Percentiles rank a stretch among this genome's conserved stretches.
Evolutionary conservation across 106 monocot species (phyloP).

Genomic region (Dioscorea zingiberensis): DNA sequence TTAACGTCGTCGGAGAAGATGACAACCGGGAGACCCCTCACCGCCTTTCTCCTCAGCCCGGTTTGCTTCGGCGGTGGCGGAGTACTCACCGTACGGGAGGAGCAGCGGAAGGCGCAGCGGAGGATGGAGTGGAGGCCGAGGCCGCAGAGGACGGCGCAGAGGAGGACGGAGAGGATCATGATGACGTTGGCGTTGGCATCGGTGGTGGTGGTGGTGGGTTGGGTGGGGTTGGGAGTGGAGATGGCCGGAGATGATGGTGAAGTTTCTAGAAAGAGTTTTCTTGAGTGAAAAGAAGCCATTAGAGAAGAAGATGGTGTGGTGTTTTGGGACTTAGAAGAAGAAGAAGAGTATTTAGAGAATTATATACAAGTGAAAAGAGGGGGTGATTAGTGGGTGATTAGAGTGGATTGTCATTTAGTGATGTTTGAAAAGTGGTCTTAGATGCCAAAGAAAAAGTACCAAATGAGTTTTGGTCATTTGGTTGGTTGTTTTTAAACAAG

Average conservation of each 20-base stretch:
- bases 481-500: too few species aligned
- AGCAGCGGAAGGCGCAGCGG: constrained; percentile 20
- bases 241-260: neutral
- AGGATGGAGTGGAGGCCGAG: constrained; percentile 20
- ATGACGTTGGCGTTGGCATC: constrained; percentile 26
- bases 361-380: too few species aligned
- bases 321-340: too few species aligned
- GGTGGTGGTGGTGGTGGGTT: neutral
- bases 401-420: too few species aligned
- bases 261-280: too few species aligned
- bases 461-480: too few species aligned
- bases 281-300: too few species aligned
- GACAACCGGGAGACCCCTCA: constrained; percentile 3
- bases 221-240: neutral
- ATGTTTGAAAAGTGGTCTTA: too few species aligned
- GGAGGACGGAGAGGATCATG: constrained; percentile 33
- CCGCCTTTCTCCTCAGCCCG: constrained; percentile 6
- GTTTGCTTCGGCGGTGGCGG: neutral
- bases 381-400: too few species aligned
- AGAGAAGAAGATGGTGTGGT: too few species aligned
- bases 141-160: constrained; percentile 27
- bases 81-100: constrained; percentile 1
- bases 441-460: too few species aligned
- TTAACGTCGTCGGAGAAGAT: constrained; percentile 15
- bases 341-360: constrained; percentile 28